Base-by-base conservation (phyloP, 2,329 filamentous ascomycete species). In the Cryphonectria nitschkei region DNA sequence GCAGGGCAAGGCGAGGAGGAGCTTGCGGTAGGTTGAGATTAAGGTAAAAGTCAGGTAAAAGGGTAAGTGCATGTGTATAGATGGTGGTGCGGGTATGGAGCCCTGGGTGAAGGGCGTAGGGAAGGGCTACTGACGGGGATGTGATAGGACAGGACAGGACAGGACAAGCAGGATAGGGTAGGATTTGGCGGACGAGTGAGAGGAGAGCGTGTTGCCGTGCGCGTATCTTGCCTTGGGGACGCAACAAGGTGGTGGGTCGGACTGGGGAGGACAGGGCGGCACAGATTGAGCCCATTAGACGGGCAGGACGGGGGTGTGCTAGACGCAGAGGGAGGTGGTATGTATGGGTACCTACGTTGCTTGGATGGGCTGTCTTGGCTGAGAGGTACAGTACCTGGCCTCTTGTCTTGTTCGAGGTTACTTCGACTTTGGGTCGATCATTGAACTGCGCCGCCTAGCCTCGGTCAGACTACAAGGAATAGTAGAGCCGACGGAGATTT, bases 401-500 rank as follows among this genome's bases (percentile, higher is more conserved):
- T 34, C 54, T 16, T 13, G 11, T 50, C 46, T 50, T 50, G 46
- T 50, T n/a, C 26, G 29, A 58, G 54, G 54, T 32, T 58, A 58
- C 54, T 14, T 58, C 29, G 54, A 68, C 69, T 67, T 71, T 66
- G 60, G 65, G 71, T 58, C 66, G 71, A 72, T 72, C 71, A 65
- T 62, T 60, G 70, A 61, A 61, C 68, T 72, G 71, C 68, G 68
- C 71, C 68, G 71, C 71, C 67, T 68, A 61, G 66, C 46, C 60
- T 72, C 66, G 71, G 71, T 68, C 65, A 70, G 69, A 72, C 65
- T 67, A 56, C 62, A 63, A 66, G 67, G 65, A 60, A 67, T 67
- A 72, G 63, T 71, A 72, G 65, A 68, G 71, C 71, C 69, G 71
- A 69, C 62, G 34, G 63, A 68, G 69, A 68, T 68, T 70, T 70